Base-by-base conservation (phyloP, 331 rosid species). In the Malus hybrid region DNA sequence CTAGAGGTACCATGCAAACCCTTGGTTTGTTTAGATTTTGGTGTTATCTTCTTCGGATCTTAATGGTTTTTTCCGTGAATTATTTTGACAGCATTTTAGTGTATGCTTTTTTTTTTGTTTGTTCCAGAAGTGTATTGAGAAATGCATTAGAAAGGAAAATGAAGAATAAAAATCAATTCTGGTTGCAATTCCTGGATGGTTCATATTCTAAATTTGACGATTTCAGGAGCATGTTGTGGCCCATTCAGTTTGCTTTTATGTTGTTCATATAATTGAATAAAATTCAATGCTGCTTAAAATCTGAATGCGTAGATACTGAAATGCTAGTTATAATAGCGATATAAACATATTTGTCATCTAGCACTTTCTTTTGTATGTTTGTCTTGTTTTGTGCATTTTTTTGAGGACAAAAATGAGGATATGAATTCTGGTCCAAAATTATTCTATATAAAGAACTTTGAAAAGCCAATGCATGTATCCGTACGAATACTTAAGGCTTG, bases 1-100 rank as follows among this genome's bases (percentile, higher is more conserved):
- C 81, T 86, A 81, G 88, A 93, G 98, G 98, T 93, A 93, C 93
- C 68, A 74, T 81, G 76, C 89, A 80, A 80, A 83, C 9, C 81
- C 82, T 88, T 81, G 81, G 90, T 85, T 89, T 82, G 95, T 83
- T 82, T 76, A 57, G 60, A 68, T 79, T 56, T 66, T 55, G 48
- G 44, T 64, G n/a, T 64, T 16, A 54, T 73, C 31, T 24, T 59
- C 65, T 39, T 48, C 1, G 39, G 52, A 42, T 79, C 60, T 67
- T 33, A 18, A 36, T 73, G 60, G 22, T 59, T 33, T 57, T 28
- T n/a, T 2, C 7, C 32, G 32, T 34, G 42, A 62, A 62, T 44
- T 28, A 46, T 62, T 62, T 34, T 62, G 70, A 73, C 2, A 3
- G 14, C 36, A 19, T 73, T 73, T 50, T 62, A 66, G 31, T 44